Evolutionary conservation across 495 filamentous ascomycete genomes (phyloP).

Genomic region (Pyronema omphalodes): DNA sequence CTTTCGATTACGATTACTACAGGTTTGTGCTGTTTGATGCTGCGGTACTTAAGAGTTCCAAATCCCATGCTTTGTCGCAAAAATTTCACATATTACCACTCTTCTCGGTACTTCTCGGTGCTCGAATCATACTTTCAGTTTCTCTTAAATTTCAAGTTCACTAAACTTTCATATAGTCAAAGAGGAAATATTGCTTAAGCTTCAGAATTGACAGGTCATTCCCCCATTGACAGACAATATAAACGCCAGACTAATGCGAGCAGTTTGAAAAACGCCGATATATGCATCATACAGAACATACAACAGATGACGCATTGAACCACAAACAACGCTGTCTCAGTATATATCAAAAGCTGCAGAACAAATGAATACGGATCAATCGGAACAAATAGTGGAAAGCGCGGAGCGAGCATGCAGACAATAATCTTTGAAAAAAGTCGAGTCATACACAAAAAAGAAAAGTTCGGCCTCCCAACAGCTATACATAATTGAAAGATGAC

Average conservation of each 20-base stretch:
- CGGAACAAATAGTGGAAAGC: no score
- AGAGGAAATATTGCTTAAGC: not conserved
- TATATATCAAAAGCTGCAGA: no score
- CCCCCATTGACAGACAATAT: not conserved
- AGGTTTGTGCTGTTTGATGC: no score
- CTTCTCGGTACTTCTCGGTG: not conserved
- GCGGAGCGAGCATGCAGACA: no score
- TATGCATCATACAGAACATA: conserved; percentile 2
- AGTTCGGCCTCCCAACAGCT: no score
- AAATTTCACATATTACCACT: not conserved
- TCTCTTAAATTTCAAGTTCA: not conserved
- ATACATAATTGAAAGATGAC: no score
- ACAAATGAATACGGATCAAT: no score
- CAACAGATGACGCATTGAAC: not conserved
- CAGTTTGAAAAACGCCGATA: conserved; percentile 1
- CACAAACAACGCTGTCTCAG: no score
- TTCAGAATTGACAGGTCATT: not conserved
- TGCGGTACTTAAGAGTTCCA: no score
- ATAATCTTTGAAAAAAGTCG: no score
- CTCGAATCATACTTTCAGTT: not conserved
- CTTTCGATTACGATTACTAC: no score
- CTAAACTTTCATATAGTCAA: not conserved
- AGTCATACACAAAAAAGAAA: no score
- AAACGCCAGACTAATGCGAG: not conserved
- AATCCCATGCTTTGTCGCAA: not conserved